Percentiles rank a stretch among this genome's conserved stretches.
Conservation (phyloP, 805 yeast genomes). For the Metahyphopichia silvanorum region DNA sequence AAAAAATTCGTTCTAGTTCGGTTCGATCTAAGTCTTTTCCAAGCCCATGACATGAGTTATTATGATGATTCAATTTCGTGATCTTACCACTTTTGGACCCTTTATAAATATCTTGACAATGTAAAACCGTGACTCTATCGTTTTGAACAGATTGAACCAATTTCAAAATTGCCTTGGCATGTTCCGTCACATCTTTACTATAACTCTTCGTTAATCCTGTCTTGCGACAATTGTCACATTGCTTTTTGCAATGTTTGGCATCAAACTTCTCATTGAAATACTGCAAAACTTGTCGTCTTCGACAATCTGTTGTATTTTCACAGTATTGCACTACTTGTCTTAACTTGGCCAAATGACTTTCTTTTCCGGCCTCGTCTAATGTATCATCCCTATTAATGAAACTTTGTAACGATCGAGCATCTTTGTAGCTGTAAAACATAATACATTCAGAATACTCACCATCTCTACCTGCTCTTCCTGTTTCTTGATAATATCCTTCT, state of each 20-base stretch:
- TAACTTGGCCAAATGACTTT: slow-evolving; percentile 72
- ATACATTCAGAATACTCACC: slow-evolving; percentile 81
- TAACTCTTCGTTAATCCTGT: slow-evolving; percentile 35
- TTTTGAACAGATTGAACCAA: slow-evolving; percentile 56
- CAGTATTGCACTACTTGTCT: slow-evolving; percentile 87
- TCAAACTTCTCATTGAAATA: slow-evolving; percentile 86
- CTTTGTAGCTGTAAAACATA: slow-evolving; percentile 75
- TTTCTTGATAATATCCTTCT: slow-evolving; percentile 97
- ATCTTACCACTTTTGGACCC: slow-evolving; percentile 69
- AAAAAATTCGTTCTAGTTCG: slow-evolving; percentile 79
- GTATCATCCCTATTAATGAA: slow-evolving; percentile 78
- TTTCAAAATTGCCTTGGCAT: slow-evolving; percentile 56
- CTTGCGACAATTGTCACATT: slow-evolving; percentile 82
- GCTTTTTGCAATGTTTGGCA: slow-evolving; percentile 56
- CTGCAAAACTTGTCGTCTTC: slow-evolving; percentile 83
- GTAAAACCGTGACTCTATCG: slow-evolving; percentile 67
- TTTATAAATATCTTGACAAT: slow-evolving; percentile 78
- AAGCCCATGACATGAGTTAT: slow-evolving; percentile 60
- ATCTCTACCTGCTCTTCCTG: slow-evolving; percentile 98
- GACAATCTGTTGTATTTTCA: slow-evolving; percentile 86
- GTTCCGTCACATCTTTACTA: slow-evolving; percentile 64
- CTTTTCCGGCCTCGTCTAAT: slow-evolving; percentile 59
- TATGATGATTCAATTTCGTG: slow-evolving; percentile 58
- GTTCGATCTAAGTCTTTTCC: slow-evolving; percentile 65
- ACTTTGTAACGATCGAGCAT: slow-evolving; percentile 70